phyloP scores from a whole-genome alignment of 148 eudicot species.

The Rhododendron griersonianum region DNA sequence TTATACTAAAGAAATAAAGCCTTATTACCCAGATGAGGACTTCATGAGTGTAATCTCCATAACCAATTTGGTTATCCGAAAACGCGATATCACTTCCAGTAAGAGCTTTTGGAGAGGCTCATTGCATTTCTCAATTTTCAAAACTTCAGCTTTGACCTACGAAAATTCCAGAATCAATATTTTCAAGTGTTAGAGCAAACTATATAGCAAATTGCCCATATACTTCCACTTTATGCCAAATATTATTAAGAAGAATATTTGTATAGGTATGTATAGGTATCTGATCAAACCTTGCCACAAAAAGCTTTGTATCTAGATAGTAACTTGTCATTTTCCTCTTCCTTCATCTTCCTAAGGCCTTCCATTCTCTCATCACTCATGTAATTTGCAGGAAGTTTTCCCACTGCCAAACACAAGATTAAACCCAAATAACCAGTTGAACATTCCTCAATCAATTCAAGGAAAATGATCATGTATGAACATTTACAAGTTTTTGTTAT shows the following conservation, averaged over 20 bases:
- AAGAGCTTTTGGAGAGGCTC: conserved; percentile 45
- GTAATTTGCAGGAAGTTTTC: conserved; percentile 61
- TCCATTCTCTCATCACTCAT: conserved; percentile 57
- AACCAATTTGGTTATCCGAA: conserved; percentile 55
- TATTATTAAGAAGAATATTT: neutral
- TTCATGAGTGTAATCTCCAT: conserved; percentile 53
- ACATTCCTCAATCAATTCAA: neutral
- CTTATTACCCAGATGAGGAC: conserved; percentile 54
- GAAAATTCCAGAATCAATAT: neutral
- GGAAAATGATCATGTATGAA: neutral
- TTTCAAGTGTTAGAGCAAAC: neutral
- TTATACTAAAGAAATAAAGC: neutral
- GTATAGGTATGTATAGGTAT: neutral
- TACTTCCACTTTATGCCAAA: neutral
- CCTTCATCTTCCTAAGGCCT: conserved; percentile 46
- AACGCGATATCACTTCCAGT: conserved; percentile 39
- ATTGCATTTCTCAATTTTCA: conserved; percentile 43
- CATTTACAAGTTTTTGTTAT: neutral
- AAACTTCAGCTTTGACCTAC: conserved; percentile 57
- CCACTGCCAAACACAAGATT: conserved; percentile 35
- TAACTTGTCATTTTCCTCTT: conserved; percentile 44
- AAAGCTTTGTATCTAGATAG: conserved; percentile 41
- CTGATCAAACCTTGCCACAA: conserved; percentile 59
- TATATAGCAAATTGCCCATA: neutral
- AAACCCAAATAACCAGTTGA: neutral